Base-by-base conservation (phyloP, 2,329 filamentous ascomycete genomes). In the Sordariomycetes sp. region DNA sequence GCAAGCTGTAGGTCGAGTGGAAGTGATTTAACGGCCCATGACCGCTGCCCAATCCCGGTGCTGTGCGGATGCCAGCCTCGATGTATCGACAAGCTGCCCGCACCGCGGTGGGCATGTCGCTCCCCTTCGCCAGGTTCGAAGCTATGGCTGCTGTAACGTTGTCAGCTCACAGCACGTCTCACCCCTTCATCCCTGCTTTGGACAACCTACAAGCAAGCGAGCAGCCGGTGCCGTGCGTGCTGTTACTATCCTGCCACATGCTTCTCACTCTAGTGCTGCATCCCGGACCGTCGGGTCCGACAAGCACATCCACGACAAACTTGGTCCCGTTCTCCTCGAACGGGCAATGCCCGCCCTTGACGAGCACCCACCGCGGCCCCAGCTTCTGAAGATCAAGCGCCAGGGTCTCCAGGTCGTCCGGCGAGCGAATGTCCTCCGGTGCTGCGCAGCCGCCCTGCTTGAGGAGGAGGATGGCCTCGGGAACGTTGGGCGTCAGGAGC, bases 161-260 rank as follows among this genome's bases (percentile, higher is more conserved):
- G 6, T 16, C 15, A 9, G 17, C 8, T 18, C 1, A 31, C 7
- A 4, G 37, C 20, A 39, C 35, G 29, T n/a, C n/a, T n/a, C n/a
- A n/a, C n/a, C n/a, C n/a, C n/a, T n/a, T n/a, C n/a, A n/a, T n/a
- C n/a, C n/a, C n/a, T n/a, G n/a, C n/a, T n/a, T n/a, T n/a, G 21
- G 8, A 8, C n/a, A 28, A 66, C 78, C 63, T 57, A 84, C 80
- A 94, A 26, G 92, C 92, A 39, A 96, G 70, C 8, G 87, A 93
- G 52, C 92, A 98, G 4, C 92, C 92, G 0, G 92, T 96, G 1
- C 92, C 92, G 49, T 98, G 92, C 0, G 90, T 96, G 50, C 90
- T 90, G 39, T 68, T 80, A 8, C 82, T 86, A 8, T 68, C 59
- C 41, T 86, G 68, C 50, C 82, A 95, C 5, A 69, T 66, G 25